phyloP scores from a whole-genome alignment of 2,329 filamentous ascomycete genomes.

The Polychaeton citri region DNA sequence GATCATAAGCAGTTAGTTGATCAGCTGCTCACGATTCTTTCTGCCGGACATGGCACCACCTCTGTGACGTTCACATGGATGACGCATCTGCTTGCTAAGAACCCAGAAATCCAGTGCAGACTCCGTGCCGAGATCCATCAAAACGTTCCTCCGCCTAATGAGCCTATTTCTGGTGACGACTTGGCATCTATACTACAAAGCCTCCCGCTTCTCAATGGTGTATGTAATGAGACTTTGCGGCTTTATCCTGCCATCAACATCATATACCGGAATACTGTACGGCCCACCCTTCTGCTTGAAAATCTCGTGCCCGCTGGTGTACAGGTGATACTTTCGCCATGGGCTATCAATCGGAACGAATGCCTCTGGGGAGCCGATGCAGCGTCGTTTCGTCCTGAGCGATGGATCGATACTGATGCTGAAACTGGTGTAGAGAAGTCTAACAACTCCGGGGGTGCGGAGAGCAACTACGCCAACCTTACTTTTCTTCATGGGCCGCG shows the following conservation, averaged over 20 bases:
- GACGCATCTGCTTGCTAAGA: too few species aligned
- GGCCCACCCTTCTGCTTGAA: conserved; percentile 27
- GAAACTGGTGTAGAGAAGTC: conserved; percentile 12
- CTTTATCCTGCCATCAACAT: conserved; percentile 35
- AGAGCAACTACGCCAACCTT: conserved; percentile 27
- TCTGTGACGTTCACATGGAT: too few species aligned
- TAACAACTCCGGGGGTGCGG: conserved; percentile 25
- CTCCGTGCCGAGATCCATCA: too few species aligned
- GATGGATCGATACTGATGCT: conserved; percentile 30
- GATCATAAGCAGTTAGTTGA: too few species aligned
- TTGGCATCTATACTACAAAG: conserved; percentile 27
- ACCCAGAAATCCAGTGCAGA: too few species aligned
- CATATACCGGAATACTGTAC: conserved; percentile 30
- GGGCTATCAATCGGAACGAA: conserved; percentile 30
- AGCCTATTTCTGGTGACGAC: conserved; percentile 25
- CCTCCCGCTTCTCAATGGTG: conserved; percentile 32
- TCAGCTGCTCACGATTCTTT: too few species aligned
- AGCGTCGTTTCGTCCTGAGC: conserved; percentile 29
- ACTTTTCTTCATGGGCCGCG: conserved; percentile 30
- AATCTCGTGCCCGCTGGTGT: conserved; percentile 27
- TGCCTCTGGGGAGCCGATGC: conserved; percentile 29
- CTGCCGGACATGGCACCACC: too few species aligned
- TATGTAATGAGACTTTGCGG: conserved; percentile 32
- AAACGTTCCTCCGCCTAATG: too few species aligned
- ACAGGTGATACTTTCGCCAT: conserved; percentile 24